Evolutionary conservation across 208 protist species (phyloP), one percentile per base, ranked within the genome.

Genomic region (Trypanosoma scelopori): DNA sequence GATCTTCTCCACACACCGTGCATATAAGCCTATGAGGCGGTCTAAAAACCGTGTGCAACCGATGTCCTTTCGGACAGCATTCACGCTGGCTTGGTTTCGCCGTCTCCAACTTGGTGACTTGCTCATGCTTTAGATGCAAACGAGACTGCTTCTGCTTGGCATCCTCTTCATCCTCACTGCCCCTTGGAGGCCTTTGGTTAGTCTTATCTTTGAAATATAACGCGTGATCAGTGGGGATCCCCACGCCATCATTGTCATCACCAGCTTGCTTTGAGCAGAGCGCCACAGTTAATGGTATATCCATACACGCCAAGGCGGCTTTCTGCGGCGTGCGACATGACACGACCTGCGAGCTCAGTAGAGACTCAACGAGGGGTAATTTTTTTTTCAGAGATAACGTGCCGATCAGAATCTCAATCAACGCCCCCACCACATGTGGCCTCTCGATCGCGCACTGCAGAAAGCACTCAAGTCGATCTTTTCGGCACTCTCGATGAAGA

Each of bases 311-410:
- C n/a, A 79, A 52, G 20, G 84, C 72, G 9, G 79, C 87, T 53
- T 89, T 78, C 9, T 79, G 55, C 28, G 85, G 85, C 1, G 73
- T 70, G 47, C 80, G 75, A 61, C 85, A 91, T 9, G 68, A 59
- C 12, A 91, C 85, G 49, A 72, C 69, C 18, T 73, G 71, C 20
- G 67, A 58, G 0, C 77, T 78, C 20, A 90, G 74, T 30, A 93
- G 45, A 1, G 85, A 92, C 75, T 96, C 85, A 11, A 96, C 87
- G 28, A 92, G 58, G 0, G 87, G 82, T 23, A 93, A 81, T 39
- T 78, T 55, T 28, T 49, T 74, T 39, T 84, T 64, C 32, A 88
- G 64, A 9, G 78, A 52, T 5, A 96, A 74, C 39, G 78, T 80
- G 1, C 76, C 56, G 12, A 81, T 67, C 25, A 93, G 71, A 41